Evolutionary conservation across 129 eudicot species (phyloP).

Genomic region (Mikania micrantha): DNA sequence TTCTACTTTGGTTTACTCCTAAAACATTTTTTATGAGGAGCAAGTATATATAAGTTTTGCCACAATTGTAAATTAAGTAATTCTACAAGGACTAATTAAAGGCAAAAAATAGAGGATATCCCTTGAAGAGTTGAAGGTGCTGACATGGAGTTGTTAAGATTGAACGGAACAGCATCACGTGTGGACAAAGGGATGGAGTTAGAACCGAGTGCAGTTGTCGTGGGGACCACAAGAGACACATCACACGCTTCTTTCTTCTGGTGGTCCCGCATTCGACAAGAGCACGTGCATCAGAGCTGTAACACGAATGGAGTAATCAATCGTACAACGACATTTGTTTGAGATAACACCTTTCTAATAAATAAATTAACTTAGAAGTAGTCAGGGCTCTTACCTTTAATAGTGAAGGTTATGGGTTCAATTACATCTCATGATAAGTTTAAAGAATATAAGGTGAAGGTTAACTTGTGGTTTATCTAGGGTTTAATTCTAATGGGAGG

Average conservation of each 20-base stretch:
- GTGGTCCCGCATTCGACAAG: slow-evolving; percentile 25
- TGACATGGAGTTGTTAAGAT: slow-evolving; percentile 15
- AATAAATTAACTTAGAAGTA: too few relatives aligned
- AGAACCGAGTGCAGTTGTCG: slow-evolving; percentile 21
- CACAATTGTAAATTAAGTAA: neutral
- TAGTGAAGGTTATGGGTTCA: too few relatives aligned
- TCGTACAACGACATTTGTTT: slow-evolving; percentile 1
- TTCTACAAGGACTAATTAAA: neutral
- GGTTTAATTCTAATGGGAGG: too few relatives aligned
- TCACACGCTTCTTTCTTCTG: slow-evolving; percentile 35
- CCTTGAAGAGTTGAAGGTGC: neutral
- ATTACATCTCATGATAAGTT: too few relatives aligned
- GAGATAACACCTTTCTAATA: neutral
- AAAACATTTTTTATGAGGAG: neutral
- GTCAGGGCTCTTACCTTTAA: too few relatives aligned
- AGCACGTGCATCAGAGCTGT: slow-evolving; percentile 31
- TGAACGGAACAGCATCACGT: slow-evolving; percentile 32
- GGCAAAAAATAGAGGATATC: neutral
- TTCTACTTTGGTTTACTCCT: too few relatives aligned
- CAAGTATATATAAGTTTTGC: too few relatives aligned
- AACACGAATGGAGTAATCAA: slow-evolving; percentile 27
- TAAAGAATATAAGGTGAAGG: too few relatives aligned
- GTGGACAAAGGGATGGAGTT: slow-evolving; percentile 34
- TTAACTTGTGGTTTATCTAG: too few relatives aligned
- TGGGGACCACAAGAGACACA: slow-evolving; percentile 31